Conservation (phyloP, 2,329 filamentous ascomycete species). For the Sodiomyces alkalinus region DNA sequence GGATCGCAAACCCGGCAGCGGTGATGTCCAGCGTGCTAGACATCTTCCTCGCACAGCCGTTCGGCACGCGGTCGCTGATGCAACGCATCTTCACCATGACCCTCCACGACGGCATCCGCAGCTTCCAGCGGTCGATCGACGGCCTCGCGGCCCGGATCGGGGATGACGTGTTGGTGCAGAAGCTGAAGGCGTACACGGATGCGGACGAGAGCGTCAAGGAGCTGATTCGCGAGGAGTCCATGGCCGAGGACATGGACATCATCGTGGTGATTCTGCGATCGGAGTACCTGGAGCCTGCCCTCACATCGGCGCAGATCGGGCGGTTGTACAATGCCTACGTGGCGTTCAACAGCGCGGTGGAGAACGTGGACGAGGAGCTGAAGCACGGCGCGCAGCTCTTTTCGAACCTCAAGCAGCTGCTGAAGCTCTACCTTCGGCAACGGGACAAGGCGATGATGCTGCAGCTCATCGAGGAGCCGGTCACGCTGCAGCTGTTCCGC, state of each 20-base stretch:
- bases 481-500: constrained; percentile 89
- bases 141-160: constrained; percentile 60
- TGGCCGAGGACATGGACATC: constrained; percentile 61
- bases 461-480: constrained; percentile 84
- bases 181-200: constrained; percentile 67
- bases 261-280: constrained; percentile 75
- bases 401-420: constrained; percentile 82
- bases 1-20: constrained; percentile 87
- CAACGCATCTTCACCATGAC: constrained; percentile 91
- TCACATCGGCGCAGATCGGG: constrained; percentile 62
- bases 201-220: constrained; percentile 62
- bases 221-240: constrained; percentile 58
- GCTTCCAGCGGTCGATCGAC: constrained; percentile 78
- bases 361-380: constrained; percentile 79
- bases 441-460: constrained; percentile 97
- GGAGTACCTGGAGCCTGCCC: constrained; percentile 55
- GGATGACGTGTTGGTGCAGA: constrained; percentile 65
- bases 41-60: constrained; percentile 88
- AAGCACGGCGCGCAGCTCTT: constrained; percentile 84
- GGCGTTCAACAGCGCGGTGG: constrained; percentile 87
- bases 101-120: constrained; percentile 75
- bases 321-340: constrained; percentile 89
- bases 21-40: constrained; percentile 96
- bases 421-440: constrained; percentile 83
- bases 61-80: constrained; percentile 76